Conservation (phyloP, 805 yeast genomes). For the Candida ascalaphidarum region DNA sequence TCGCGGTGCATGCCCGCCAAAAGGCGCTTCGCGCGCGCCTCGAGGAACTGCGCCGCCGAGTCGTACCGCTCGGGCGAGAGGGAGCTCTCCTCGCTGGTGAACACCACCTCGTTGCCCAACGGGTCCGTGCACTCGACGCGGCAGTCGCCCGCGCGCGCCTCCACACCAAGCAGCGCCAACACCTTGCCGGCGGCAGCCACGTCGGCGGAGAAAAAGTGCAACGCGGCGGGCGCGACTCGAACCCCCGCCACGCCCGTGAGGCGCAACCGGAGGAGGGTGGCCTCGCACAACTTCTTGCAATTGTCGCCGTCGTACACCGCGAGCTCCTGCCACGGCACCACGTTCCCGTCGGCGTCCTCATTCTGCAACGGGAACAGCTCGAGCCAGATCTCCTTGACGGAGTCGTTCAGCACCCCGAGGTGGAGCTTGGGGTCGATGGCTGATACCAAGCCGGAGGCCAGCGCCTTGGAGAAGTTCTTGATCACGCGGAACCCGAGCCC, state of each 20-base stretch:
- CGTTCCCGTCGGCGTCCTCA: constrained; percentile 21
- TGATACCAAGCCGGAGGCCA: constrained; percentile 17
- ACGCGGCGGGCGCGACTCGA: constrained; percentile 7
- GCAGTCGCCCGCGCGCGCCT: neutral
- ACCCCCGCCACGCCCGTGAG: constrained; percentile 11
- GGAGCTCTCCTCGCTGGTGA: constrained; percentile 15
- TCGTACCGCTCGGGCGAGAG: constrained; percentile 10
- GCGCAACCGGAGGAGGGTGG: constrained; percentile 28
- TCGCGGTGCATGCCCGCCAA: constrained; percentile 6
- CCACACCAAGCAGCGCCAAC: constrained; percentile 5
- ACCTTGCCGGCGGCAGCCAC: constrained; percentile 12
- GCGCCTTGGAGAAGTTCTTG: constrained; percentile 51
- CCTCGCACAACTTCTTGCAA: constrained; percentile 15
- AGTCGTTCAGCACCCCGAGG: constrained; percentile 56
- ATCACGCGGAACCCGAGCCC: constrained; percentile 52
- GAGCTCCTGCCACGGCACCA: constrained; percentile 35
- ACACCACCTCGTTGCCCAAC: constrained; percentile 21
- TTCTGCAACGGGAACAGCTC: constrained; percentile 53
- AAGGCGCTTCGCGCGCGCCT: constrained; percentile 14
- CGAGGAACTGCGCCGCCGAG: constrained; percentile 20
- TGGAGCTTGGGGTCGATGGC: constrained; percentile 14
- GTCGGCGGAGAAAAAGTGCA: constrained; percentile 25
- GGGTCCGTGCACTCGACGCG: constrained; percentile 19
- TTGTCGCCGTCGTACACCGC: constrained; percentile 28
- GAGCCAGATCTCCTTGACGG: constrained; percentile 65